Base-by-base conservation (phyloP, 1,139 yeast species). In the Zygoascus hellenicus region DNA sequence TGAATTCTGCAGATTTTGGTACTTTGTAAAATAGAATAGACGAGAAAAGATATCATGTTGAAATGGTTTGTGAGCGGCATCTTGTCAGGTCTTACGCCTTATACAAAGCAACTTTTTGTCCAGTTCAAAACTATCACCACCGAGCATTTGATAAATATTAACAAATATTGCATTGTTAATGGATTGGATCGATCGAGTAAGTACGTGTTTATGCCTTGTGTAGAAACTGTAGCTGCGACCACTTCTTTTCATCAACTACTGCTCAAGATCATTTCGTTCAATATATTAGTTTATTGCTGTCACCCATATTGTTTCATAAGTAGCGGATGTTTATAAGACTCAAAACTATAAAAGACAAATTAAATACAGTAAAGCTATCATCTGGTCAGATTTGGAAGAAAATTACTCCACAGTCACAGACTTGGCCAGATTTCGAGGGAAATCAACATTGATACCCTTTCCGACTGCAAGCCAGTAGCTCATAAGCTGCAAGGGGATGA, bases 361-460 rank as follows among this genome's bases (percentile, higher is more conserved):
- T 31, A 34, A 37, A 29, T 38, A 30, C 14, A 33, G n/a, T n/a
- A 32, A 33, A 15, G 26, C 31, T 16, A 13, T 33, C 31, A 13
- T 34, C 10, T 13, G 26, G 13, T 19, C 39, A 22, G 16, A 26
- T 15, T 34, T 28, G 5, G 22, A 26, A 9, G 16, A 22, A 39
- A 13, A 30, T 58, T 75, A 85, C 72, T 83, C 97, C 54, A 94
- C 98, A 47, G 99, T 94, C 51, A 94, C 98, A 42, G 96, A 83
- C 75, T 94, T 94, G 55, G 99, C 99, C 72, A 94, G 78, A 73
- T 94, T 94, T 72, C 98, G 83, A 58, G 99, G 99, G 80, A 92
- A 92, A 68, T 94, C 99, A 50, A 94, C 98, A 66, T 94, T 96
- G 60, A 87, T 84, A 38, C 97, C 97, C 66, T 92, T 85, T 70